These are phyloP conservation scores for Neocatenulostroma microsporum DNA, from an alignment of 2,329 filamentous ascomycete genomes.

Conservation along the genomic window DNA sequence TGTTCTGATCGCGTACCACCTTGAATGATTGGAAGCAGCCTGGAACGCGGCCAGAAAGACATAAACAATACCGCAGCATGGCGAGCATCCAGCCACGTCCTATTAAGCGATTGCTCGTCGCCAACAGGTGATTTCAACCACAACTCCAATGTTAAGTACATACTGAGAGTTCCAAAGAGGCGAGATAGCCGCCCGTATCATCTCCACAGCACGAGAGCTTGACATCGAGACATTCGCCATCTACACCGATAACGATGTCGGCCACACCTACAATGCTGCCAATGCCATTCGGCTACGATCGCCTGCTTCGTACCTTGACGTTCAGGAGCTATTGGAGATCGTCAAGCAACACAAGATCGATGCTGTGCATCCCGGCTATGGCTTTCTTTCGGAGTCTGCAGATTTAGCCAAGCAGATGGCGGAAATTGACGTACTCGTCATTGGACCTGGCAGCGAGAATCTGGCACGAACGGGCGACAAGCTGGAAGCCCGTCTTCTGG, in stretches of 20 bases:
- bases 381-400: slow-evolving; percentile 53
- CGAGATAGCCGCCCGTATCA: slow-evolving; percentile 56
- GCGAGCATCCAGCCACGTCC: slow-evolving; percentile 12
- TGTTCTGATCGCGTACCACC: no score
- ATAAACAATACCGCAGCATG: no score
- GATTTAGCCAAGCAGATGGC: slow-evolving; percentile 44
- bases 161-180: slow-evolving; percentile 38
- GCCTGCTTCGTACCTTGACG: slow-evolving; percentile 47
- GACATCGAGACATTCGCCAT: slow-evolving; percentile 49
- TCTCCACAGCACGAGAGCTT: slow-evolving; percentile 53
- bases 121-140: slow-evolving; percentile 19
- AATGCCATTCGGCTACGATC: slow-evolving; percentile 46
- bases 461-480: slow-evolving; percentile 51
- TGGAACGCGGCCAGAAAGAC: not conserved
- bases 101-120: slow-evolving; percentile 24
- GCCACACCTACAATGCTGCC: slow-evolving; percentile 46
- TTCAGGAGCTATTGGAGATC: slow-evolving; percentile 41
- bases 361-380: slow-evolving; percentile 53
- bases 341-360: slow-evolving; percentile 46
- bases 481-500: slow-evolving; percentile 45
- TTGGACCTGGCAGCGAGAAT: slow-evolving; percentile 52
- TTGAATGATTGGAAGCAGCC: not conserved
- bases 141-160: not conserved
- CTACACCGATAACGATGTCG: slow-evolving; percentile 49
- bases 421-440: slow-evolving; percentile 41